These are phyloP conservation scores for Mycena maculata DNA, from an alignment of 768 basidiomycete species.

Conservation along the genomic window DNA sequence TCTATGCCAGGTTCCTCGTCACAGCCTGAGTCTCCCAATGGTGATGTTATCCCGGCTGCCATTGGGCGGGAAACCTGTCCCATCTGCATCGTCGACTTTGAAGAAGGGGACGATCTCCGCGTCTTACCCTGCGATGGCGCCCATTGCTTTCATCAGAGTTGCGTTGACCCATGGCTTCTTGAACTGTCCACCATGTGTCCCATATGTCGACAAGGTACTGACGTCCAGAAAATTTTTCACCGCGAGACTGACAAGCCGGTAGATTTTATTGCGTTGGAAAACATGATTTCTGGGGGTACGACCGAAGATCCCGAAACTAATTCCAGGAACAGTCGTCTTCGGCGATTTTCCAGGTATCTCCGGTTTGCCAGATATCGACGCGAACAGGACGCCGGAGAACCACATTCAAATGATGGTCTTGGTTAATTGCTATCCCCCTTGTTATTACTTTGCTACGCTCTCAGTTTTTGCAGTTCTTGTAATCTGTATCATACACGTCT, in stretches of 20 bases:
- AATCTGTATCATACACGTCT: too few species aligned
- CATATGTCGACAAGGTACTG: conserved; percentile 86
- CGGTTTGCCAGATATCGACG: conserved; percentile 60
- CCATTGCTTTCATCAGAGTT: conserved; percentile 89
- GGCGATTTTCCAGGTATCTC: conserved; percentile 68
- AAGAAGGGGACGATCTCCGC: conserved; percentile 92
- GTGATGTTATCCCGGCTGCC: conserved; percentile 63
- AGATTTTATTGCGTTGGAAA: conserved; percentile 74
- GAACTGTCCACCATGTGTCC: conserved; percentile 93
- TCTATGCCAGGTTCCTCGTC: neutral
- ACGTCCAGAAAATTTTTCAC: neutral
- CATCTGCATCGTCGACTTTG: conserved; percentile 94
- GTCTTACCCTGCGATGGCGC: conserved; percentile 92
- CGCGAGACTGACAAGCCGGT: conserved; percentile 2
- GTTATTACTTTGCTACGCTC: too few species aligned
- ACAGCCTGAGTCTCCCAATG: neutral
- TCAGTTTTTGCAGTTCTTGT: too few species aligned
- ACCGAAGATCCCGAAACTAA: conserved; percentile 39
- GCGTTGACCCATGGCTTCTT: conserved; percentile 94
- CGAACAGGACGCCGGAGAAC: conserved; percentile 21
- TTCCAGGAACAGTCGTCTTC: conserved; percentile 18
- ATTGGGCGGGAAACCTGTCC: conserved; percentile 92
- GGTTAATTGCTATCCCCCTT: too few species aligned
- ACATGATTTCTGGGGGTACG: conserved; percentile 59
- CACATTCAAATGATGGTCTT: too few species aligned